Evolutionary conservation across 1,139 yeast genomes (phyloP).

Genomic region (Diutina catenulata): DNA sequence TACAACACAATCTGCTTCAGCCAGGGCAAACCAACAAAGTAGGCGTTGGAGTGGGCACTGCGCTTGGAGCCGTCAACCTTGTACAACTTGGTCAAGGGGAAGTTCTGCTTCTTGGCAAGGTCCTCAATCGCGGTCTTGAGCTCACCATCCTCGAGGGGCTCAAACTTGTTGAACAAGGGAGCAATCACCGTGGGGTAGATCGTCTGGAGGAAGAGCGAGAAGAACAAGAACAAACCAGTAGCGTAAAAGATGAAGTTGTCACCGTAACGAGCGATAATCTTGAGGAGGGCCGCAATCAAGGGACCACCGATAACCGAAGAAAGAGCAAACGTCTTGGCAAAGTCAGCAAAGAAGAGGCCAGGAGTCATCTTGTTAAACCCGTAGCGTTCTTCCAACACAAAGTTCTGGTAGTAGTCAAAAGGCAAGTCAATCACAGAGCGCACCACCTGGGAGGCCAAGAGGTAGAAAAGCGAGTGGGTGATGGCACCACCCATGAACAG

Average conservation of each 20-base stretch:
- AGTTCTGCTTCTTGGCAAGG: slow-evolving; percentile 61
- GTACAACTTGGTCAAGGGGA: slow-evolving; percentile 76
- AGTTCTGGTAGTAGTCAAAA: slow-evolving; percentile 59
- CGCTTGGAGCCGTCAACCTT: slow-evolving; percentile 94
- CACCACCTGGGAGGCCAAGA: slow-evolving; percentile 31
- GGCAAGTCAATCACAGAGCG: slow-evolving; percentile 44
- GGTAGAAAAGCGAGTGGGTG: slow-evolving; percentile 58
- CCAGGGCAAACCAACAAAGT: slow-evolving; percentile 94
- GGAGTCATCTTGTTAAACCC: slow-evolving; percentile 86
- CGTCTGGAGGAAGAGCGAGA: slow-evolving; percentile 65
- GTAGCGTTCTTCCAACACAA: slow-evolving; percentile 81
- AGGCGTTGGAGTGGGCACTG: slow-evolving; percentile 93
- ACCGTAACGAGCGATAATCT: slow-evolving; percentile 71
- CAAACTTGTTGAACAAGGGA: slow-evolving; percentile 84
- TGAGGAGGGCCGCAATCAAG: slow-evolving; percentile 59
- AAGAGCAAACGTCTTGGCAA: slow-evolving; percentile 46
- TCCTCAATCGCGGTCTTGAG: slow-evolving; percentile 71
- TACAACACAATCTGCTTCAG: slow-evolving; percentile 86
- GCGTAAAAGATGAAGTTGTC: slow-evolving; percentile 71
- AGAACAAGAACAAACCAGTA: slow-evolving; percentile 56
- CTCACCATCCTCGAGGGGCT: slow-evolving; percentile 86
- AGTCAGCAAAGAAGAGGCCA: slow-evolving; percentile 60
- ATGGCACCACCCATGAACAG: slow-evolving; percentile 32
- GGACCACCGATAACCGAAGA: slow-evolving; percentile 58
- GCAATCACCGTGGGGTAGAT: slow-evolving; percentile 74